Base-by-base conservation (phyloP, 2,329 filamentous ascomycete genomes). In the Diaporthe ampelina region DNA sequence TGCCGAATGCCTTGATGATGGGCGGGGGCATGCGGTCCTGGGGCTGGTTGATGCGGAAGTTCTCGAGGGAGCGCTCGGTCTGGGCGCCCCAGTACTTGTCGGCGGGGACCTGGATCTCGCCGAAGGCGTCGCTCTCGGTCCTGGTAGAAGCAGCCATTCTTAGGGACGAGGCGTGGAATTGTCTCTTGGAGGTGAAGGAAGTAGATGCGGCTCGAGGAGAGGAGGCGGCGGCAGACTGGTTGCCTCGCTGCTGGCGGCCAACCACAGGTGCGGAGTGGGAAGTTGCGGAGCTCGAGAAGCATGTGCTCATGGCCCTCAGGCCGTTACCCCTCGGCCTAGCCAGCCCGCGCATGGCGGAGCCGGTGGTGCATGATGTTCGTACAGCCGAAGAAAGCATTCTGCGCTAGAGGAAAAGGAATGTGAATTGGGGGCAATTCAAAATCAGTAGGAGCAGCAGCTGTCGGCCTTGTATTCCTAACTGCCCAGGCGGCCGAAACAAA, bases 41-140 rank as follows among this genome's bases (percentile, higher is more conserved):
- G 76, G 97, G 97, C 89, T 98, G 97, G 88, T 98, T 98, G 91
- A 99, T 98, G 85, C 93, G 94, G 90, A 99, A 99, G 89, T 99
- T 99, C 85, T 94, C 93, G 84, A 98, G 91, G 70, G 96, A 98
- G 79, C 96, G 93, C 90, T 98, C 94, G 72, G 96, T 98, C 90
- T 98, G 96, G 76, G 96, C 96, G 82, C 97, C 97, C 96, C 97
- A 99, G 90, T 99, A 99, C 88, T 94, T 96, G 91, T 98, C 95
- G 78, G 90, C 90, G 56, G 94, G 90, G 79, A 98, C 95, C 88
- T 98, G 92, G 84, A 99, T 91, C 88, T 97, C 95, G 86, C 97
- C 97, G 88, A 98, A 98, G 85, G 97, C 97, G 89, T 99, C 97
- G 86, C 91, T 97, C 87, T 99, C 97, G 81, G 93, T 94, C 86